These are phyloP conservation scores for Botrytis cinerea DNA, from an alignment of 2,329 filamentous ascomycete species.

Conservation along the genomic window DNA sequence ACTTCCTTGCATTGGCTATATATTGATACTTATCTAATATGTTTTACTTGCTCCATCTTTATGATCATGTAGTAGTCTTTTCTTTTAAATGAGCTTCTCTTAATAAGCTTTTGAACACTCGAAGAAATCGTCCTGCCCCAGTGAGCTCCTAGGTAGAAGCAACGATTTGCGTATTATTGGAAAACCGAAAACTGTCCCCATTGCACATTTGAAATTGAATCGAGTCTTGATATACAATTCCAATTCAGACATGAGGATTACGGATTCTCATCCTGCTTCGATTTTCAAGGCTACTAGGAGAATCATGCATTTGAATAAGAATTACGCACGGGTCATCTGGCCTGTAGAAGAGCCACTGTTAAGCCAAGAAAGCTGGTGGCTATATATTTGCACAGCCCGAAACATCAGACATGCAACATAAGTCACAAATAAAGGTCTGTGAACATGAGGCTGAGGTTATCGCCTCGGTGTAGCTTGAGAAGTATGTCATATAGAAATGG, in stretches of 20 bases:
- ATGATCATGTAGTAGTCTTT: background rate
- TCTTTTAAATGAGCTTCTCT: background rate
- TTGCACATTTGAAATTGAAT: background rate
- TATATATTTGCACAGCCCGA: background rate
- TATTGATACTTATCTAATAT: background rate
- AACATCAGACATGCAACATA: constrained; percentile 1
- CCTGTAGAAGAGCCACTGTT: background rate
- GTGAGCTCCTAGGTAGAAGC: background rate
- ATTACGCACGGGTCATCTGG: background rate
- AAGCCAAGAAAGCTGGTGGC: background rate
- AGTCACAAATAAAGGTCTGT: background rate
- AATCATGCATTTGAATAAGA: background rate
- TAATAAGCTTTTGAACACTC: background rate
- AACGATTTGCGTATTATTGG: background rate
- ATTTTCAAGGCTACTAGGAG: background rate
- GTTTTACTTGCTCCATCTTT: background rate
- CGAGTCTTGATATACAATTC: background rate
- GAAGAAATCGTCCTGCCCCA: accelerated
- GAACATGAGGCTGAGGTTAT: background rate
- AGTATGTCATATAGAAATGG: background rate
- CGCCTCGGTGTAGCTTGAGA: background rate
- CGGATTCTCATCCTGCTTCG: background rate
- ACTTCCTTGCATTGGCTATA: background rate
- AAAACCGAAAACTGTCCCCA: background rate
- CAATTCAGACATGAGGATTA: background rate